Evolutionary conservation across 2,329 filamentous ascomycete genomes (phyloP), one percentile per base, ranked within the genome.

Genomic region (Curvularia sp.): DNA sequence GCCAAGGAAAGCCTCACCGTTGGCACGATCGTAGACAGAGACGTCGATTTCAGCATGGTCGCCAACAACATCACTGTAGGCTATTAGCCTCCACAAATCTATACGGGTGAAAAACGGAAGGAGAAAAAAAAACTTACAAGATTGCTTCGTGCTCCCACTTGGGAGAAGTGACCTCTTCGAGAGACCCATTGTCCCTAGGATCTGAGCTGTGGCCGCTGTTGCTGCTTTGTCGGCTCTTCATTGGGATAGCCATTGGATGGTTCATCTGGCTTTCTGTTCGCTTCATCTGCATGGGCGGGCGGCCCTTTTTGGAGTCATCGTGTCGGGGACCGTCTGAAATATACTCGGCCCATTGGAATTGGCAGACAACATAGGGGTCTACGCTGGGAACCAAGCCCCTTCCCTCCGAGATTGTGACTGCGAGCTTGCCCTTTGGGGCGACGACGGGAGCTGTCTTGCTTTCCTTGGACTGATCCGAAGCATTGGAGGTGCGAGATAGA

Each of bases 211-310:
- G 64, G 89, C 94, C 96, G 55, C 93, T 97, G 79, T 94, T 93
- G 80, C 94, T 98, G 80, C 94, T 98, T 76, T 98, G 95, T 54
- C 95, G 89, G 77, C 93, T 98, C 71, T 90, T 89, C 92, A 98
- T 97, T 1, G 95, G 95, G 65, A 99, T 98, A 30, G 93, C 92
- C 88, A 97, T 94, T 15, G 93, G 86, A 51, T 89, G 86, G 27
- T 93, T 91, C 28, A 89, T 89, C 68, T 96, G 92, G 73, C 91
- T 95, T 57, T 89, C 90, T 61, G 90, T 87, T 56, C 89, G 84
- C 69, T 83, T 86, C 71, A 83, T 84, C 23, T 81, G 77, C 53
- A 83, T 79, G 19, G 79, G 77, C 50, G 71, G 78, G 19, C 69
- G 66, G 49, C 71, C 69, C 52, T 69, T 83, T 72, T 54, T 89